phyloP scores from a whole-genome alignment of 495 filamentous ascomycete species.

The Aspergillus biplanus region DNA sequence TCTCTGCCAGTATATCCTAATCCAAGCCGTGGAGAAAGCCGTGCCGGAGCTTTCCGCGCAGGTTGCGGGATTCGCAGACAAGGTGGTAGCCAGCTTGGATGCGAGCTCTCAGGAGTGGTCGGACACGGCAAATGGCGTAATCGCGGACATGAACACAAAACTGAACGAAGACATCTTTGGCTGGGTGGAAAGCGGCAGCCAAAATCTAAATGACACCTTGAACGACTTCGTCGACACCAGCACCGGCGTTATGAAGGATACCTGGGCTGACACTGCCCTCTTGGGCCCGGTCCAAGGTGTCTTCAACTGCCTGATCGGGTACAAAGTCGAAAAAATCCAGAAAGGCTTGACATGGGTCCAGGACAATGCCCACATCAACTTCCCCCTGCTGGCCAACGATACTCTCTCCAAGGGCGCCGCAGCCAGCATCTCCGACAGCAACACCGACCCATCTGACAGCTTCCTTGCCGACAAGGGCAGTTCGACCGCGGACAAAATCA shows the following conservation, averaged over 20 bases:
- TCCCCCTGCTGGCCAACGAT: constrained; percentile 77
- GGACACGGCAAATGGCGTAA: constrained; percentile 70
- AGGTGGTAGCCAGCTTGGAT: constrained; percentile 73
- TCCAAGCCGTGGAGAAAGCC: constrained; percentile 71
- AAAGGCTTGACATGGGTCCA: constrained; percentile 87
- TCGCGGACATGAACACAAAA: constrained; percentile 65
- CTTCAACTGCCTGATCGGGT: constrained; percentile 73
- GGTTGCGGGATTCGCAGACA: constrained; percentile 79
- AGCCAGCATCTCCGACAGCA: constrained; percentile 55
- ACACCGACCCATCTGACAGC: constrained; percentile 63
- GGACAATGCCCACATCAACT: constrained; percentile 79
- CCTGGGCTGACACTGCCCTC: constrained; percentile 82
- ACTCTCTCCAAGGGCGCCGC: constrained; percentile 82
- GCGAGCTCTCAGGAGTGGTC: constrained; percentile 80
- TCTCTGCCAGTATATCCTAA: constrained; percentile 80
- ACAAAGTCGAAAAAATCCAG: constrained; percentile 76
- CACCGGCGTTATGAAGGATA: constrained; percentile 66
- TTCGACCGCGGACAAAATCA: constrained; percentile 75
- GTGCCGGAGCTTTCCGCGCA: constrained; percentile 75
- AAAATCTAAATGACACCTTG: constrained; percentile 81
- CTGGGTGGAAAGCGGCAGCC: constrained; percentile 84
- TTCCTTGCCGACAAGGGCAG: no score
- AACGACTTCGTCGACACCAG: constrained; percentile 79
- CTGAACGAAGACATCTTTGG: constrained; percentile 86
- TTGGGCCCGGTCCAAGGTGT: constrained; percentile 72